Percentiles rank a stretch among this genome's conserved stretches.
phyloP scores from a whole-genome alignment of 257 asterid genomes.

The Euphrasia confusa region DNA sequence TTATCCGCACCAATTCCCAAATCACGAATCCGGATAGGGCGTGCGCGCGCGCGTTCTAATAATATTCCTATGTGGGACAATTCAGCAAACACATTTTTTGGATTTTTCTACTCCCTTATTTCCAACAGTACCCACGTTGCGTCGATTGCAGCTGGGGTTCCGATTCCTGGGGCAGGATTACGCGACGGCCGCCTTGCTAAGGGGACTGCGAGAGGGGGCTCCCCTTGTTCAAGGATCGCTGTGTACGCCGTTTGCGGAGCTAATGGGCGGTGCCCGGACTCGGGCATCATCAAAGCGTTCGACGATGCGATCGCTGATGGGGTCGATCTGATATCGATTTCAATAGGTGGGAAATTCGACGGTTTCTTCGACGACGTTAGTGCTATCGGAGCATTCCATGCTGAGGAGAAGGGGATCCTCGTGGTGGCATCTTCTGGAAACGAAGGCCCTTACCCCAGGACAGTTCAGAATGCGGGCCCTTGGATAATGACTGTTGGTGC shows the following conservation, averaged over 20 bases:
- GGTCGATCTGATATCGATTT: conserved; percentile 50
- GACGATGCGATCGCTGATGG: conserved; percentile 74
- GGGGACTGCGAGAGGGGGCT: conserved; percentile 76
- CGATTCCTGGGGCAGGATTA: conserved; percentile 55
- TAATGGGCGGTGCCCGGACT: conserved; percentile 42
- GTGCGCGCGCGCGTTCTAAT: too few species aligned
- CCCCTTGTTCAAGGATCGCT: conserved; percentile 51
- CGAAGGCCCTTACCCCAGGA: conserved; percentile 40
- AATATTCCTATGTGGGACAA: too few species aligned
- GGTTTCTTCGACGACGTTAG: conserved; percentile 47
- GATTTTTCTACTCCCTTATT: too few species aligned
- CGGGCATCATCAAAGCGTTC: conserved; percentile 51
- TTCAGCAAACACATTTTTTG: too few species aligned
- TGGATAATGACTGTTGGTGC: conserved; percentile 88
- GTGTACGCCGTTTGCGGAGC: conserved; percentile 60
- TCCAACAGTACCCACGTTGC: conserved; percentile 83
- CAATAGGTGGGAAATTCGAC: conserved; percentile 42
- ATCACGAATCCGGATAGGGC: too few species aligned
- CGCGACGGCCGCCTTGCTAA: conserved; percentile 52
- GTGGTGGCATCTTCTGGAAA: conserved; percentile 76
- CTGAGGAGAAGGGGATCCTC: too few species aligned
- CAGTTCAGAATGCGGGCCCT: conserved; percentile 59
- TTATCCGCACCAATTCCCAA: too few species aligned
- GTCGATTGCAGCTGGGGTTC: conserved; percentile 70
- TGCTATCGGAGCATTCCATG: conserved; percentile 73